Evolutionary conservation across 371 early-diverging fungal genomes (phyloP).

Genomic region (Quaeritorhiza haematococci): DNA sequence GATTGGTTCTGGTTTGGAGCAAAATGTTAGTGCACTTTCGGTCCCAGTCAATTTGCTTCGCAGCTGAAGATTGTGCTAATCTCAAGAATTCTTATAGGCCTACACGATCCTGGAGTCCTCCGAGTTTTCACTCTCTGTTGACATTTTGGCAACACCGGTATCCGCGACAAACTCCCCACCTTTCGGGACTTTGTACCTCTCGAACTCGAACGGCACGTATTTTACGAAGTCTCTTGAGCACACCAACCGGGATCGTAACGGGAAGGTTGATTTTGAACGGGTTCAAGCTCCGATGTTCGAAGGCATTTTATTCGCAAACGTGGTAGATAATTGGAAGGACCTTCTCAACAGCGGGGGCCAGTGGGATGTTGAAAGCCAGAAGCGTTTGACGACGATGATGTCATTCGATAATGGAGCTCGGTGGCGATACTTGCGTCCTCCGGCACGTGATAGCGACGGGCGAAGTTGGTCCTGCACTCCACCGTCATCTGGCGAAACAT

Average conservation of each 20-base stretch:
- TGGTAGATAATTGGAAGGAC: slow-evolving; percentile 60
- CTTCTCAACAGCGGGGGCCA: too few species aligned
- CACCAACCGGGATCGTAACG: slow-evolving; percentile 54
- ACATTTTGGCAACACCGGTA: slow-evolving; percentile 43
- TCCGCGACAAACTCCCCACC: slow-evolving; percentile 54
- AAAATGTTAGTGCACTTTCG: slow-evolving; percentile 22
- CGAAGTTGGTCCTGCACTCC: slow-evolving; percentile 7
- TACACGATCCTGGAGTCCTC: slow-evolving; percentile 80
- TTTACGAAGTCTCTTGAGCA: slow-evolving; percentile 30
- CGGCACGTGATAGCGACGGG: slow-evolving; percentile 45
- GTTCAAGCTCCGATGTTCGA: slow-evolving; percentile 87
- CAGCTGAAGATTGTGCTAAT: background rate
- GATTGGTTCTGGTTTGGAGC: slow-evolving; percentile 56
- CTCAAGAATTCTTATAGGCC: slow-evolving; percentile 10
- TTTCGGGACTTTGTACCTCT: slow-evolving; percentile 80
- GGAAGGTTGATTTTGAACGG: slow-evolving; percentile 91
- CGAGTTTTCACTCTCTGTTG: slow-evolving; percentile 50
- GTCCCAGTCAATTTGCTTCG: too few species aligned
- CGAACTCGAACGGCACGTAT: slow-evolving; percentile 67
- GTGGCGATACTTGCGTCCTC: slow-evolving; percentile 62
- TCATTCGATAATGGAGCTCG: slow-evolving; percentile 81
- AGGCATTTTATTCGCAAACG: slow-evolving; percentile 83
- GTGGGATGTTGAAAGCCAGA: slow-evolving; percentile 47
- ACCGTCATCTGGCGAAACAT: slow-evolving; percentile 71
- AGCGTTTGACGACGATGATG: slow-evolving; percentile 64